Conservation (phyloP, 768 basidiomycete genomes). For the Russula foetens region DNA sequence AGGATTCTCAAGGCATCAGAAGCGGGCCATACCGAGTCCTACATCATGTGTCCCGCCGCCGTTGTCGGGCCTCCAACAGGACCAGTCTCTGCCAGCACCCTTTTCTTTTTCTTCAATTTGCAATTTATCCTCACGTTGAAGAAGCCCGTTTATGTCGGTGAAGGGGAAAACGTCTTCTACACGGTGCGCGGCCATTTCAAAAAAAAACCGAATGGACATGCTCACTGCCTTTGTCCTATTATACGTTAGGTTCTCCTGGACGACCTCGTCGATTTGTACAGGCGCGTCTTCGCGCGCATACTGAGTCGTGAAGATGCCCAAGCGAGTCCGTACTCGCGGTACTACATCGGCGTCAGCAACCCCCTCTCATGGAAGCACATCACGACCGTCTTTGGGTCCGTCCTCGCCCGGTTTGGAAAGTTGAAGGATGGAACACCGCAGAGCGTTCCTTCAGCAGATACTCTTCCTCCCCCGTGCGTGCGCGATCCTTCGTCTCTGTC, state of each 20-base stretch:
- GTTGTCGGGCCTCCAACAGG: not conserved
- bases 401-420: not conserved
- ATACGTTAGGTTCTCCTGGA: slow-evolving; percentile 1
- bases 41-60: slow-evolving; percentile 5
- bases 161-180: not conserved
- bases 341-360: slow-evolving; percentile 2
- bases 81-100: not conserved
- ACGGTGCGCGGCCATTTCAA: not conserved
- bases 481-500: no score
- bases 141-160: not conserved
- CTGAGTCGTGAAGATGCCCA: not conserved
- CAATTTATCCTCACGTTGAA: not conserved
- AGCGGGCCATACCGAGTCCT: not conserved
- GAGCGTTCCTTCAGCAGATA: not conserved
- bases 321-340: slow-evolving; percentile 11
- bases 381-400: not conserved
- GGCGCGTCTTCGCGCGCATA: slow-evolving; percentile 1
- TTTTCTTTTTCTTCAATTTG: not conserved
- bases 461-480: slow-evolving; percentile 1
- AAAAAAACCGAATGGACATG: no score
- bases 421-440: not conserved
- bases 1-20: not conserved
- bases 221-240: not conserved
- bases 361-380: not conserved
- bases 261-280: slow-evolving; percentile 5